Conservation (phyloP, 108 stramenopile species). For the Cyclotella sp. region DNA sequence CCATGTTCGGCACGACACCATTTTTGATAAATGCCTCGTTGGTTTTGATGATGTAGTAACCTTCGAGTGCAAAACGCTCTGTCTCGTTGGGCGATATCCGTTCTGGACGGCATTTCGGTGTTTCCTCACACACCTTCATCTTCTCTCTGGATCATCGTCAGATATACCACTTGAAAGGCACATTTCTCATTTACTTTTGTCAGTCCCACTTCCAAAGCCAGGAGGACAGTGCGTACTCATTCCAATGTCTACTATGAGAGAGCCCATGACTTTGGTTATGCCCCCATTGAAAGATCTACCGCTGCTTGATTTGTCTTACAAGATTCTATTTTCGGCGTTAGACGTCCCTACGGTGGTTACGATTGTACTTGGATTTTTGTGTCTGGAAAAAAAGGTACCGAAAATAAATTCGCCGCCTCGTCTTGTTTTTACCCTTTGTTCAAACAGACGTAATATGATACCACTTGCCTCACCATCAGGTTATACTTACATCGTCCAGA, state of each 20-base stretch:
- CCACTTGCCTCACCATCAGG: slow-evolving; percentile 26
- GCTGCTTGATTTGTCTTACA: slow-evolving; percentile 73
- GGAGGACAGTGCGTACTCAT: slow-evolving; percentile 80
- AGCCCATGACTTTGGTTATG: slow-evolving; percentile 77
- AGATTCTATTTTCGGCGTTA: slow-evolving; percentile 75
- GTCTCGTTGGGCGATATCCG: slow-evolving; percentile 80
- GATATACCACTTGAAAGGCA: slow-evolving; percentile 81
- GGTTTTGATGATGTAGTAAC: slow-evolving; percentile 84
- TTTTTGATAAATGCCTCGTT: slow-evolving; percentile 47
- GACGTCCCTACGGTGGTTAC: slow-evolving; percentile 88
- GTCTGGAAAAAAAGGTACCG: slow-evolving; percentile 79
- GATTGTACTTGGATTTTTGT: slow-evolving; percentile 80
- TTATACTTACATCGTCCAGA: slow-evolving; percentile 80
- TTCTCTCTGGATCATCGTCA: slow-evolving; percentile 74
- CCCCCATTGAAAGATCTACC: slow-evolving; percentile 86
- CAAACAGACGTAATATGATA: neutral
- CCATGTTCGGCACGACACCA: slow-evolving; percentile 8
- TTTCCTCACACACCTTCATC: slow-evolving; percentile 84
- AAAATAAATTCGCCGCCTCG: neutral
- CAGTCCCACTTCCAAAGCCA: slow-evolving; percentile 84
- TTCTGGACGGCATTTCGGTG: slow-evolving; percentile 90
- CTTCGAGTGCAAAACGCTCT: slow-evolving; percentile 89
- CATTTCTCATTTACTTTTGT: slow-evolving; percentile 82
- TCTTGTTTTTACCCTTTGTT: neutral
- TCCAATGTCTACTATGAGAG: slow-evolving; percentile 74